phyloP scores from a whole-genome alignment of 1,139 yeast genomes.

The Geotrichum bryndzae region DNA sequence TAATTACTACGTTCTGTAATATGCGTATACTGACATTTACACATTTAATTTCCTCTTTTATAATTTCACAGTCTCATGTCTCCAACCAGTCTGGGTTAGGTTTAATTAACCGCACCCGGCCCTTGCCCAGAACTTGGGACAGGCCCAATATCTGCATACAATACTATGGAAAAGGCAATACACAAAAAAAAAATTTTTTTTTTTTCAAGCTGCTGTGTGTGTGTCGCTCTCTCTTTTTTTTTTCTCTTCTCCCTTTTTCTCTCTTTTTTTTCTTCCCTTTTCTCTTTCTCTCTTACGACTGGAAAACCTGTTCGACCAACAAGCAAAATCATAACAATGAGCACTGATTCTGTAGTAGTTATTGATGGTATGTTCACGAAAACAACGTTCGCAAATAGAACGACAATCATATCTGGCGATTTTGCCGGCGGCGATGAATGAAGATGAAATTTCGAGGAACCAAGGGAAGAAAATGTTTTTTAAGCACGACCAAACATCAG shows the following conservation, averaged over 20 bases:
- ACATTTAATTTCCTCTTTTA: not conserved
- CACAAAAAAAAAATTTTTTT: not conserved
- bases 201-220: not conserved
- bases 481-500: not conserved
- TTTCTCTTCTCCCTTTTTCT: not conserved
- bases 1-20: not conserved
- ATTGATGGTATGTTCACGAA: conserved; percentile 17
- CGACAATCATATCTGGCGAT: not conserved
- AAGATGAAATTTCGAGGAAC: not conserved
- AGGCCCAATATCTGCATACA: not conserved
- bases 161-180: not conserved
- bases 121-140: not conserved
- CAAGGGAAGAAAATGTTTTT: not conserved
- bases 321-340: conserved; percentile 14
- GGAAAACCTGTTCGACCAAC: conserved; percentile 16
- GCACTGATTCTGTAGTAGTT: conserved; percentile 19
- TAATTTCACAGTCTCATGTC: not conserved
- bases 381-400: not conserved
- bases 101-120: not conserved
- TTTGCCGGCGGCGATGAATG: not conserved
- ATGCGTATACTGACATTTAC: not conserved
- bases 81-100: conserved; percentile 1
- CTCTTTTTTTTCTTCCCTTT: not conserved
- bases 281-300: conserved; percentile 6
- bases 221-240: conserved; percentile 5